phyloP scores from a whole-genome alignment of 176 grass and related monocot genomes.

The Paspalum vaginatum region DNA sequence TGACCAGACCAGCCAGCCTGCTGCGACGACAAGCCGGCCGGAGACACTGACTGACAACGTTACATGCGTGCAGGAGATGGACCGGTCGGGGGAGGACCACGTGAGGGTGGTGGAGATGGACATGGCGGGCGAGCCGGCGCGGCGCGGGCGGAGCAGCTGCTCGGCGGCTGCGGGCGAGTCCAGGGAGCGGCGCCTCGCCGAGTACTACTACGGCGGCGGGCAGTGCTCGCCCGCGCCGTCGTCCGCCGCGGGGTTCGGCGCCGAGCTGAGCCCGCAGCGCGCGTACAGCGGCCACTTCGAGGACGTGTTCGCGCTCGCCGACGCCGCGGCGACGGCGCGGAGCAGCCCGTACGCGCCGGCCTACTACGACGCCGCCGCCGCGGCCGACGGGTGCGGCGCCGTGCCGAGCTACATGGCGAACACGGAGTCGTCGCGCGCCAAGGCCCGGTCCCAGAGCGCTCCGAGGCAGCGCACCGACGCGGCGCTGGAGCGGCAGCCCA shows the following conservation, averaged over 20 bases:
- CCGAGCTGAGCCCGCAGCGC: constrained; percentile 46
- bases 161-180: constrained; percentile 37
- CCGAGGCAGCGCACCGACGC: constrained; percentile 66
- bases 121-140: constrained; percentile 34
- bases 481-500: constrained; percentile 64
- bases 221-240: constrained; percentile 52
- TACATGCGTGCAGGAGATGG: constrained; percentile 60
- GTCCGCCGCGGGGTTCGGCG: constrained; percentile 28
- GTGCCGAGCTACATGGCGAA: constrained; percentile 77
- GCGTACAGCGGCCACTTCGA: constrained; percentile 59
- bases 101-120: constrained; percentile 83
- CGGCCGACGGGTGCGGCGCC: background rate
- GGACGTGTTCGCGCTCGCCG: constrained; percentile 31
- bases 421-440: constrained; percentile 77
- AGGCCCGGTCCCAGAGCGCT: constrained; percentile 81
- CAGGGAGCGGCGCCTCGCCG: constrained; percentile 28
- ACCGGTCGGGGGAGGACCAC: constrained; percentile 60
- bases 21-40: background rate
- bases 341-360: constrained; percentile 41
- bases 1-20: background rate
- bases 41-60: background rate
- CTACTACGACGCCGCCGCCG: background rate
- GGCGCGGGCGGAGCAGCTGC: constrained; percentile 60
- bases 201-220: constrained; percentile 27
- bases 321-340: constrained; percentile 32